Conservation (phyloP, 371 early-diverging fungal species). For the Umbelopsis sp. region DNA sequence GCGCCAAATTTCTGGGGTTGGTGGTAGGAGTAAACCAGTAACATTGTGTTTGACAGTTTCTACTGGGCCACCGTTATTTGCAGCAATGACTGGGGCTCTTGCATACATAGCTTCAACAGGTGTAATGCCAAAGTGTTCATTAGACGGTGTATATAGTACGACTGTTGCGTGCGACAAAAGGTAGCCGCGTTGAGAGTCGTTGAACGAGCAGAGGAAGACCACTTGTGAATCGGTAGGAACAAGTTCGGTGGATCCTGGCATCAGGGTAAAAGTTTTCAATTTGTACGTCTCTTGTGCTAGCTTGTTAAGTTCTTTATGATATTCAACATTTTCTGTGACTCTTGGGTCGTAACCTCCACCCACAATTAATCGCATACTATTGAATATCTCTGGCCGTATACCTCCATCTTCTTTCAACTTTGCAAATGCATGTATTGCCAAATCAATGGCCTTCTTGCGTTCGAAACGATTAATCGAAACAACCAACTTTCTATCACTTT, state of each 20-base stretch:
- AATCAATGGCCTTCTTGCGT: slow-evolving; percentile 88
- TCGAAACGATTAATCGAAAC: slow-evolving; percentile 94
- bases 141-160: slow-evolving; percentile 89
- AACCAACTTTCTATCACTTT: slow-evolving; percentile 48
- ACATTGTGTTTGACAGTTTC: slow-evolving; percentile 75
- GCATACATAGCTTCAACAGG: slow-evolving; percentile 97
- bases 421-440: slow-evolving; percentile 84
- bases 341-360: slow-evolving; percentile 89
- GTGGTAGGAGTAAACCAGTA: slow-evolving; percentile 79
- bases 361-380: slow-evolving; percentile 67
- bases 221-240: slow-evolving; percentile 64
- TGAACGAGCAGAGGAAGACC: slow-evolving; percentile 88
- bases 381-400: slow-evolving; percentile 34
- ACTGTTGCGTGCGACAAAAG: slow-evolving; percentile 67
- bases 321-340: slow-evolving; percentile 85
- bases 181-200: slow-evolving; percentile 76
- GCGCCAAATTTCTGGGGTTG: slow-evolving; percentile 69
- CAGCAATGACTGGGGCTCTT: slow-evolving; percentile 85
- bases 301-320: slow-evolving; percentile 70
- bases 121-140: slow-evolving; percentile 97
- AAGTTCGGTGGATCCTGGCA: slow-evolving; percentile 30
- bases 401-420: slow-evolving; percentile 33
- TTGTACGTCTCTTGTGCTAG: slow-evolving; percentile 53
- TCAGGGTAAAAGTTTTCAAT: slow-evolving; percentile 48
- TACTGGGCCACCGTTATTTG: slow-evolving; percentile 85